Base-by-base conservation (phyloP, 176 grass and related monocot genomes). In the Metroxylon sagu region DNA sequence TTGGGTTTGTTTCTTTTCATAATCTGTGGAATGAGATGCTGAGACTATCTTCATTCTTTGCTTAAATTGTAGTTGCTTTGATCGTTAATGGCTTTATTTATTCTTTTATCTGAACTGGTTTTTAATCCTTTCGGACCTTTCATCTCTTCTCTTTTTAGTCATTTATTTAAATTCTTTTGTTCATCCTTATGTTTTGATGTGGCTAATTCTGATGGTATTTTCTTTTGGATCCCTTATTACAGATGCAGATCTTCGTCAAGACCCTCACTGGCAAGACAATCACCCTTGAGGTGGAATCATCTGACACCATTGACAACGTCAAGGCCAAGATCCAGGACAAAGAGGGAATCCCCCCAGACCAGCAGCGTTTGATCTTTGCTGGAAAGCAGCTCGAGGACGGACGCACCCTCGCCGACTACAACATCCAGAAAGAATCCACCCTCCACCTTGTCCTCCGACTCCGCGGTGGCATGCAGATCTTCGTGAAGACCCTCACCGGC, bases 401-500 rank as follows among this genome's bases (percentile, higher is more conserved):
- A 4, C 62, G 62, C 43, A 65, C 62, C 48, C 62, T 65, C 15
- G 62, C 62, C 23, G 62, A 65, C 48, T 65, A 65, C 43, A 52
- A 51, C 62, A 65, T 65, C 43, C 62, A 65, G 23, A 65, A 65
- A 48, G 35, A 39, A 8, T 39, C 35, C 35, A 39, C 35, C n/a
- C n/a, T n/a, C 59, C 59, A 61, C 16, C 59, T 61, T 3, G 59
- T 61, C 3, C 59, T 61, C 0, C 59, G 59, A 0, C 59, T 61
- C 6, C 59, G 59, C 12, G 59, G 59, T 19, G 59, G 59, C 28
- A 91, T 91, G 88, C 88, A 92, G 65, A 92, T 92, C 56, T 92
- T 92, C 0, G 88, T 92, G 0, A 92, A 93, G 74, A 93, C 89
- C 29, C 50, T 94, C 1, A 94, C 84, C 0, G 89, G 89, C 17